Percentiles rank a stretch among this genome's conserved stretches.
phyloP scores from a whole-genome alignment of 2,329 filamentous ascomycete genomes.

The Fusarium sp. region DNA sequence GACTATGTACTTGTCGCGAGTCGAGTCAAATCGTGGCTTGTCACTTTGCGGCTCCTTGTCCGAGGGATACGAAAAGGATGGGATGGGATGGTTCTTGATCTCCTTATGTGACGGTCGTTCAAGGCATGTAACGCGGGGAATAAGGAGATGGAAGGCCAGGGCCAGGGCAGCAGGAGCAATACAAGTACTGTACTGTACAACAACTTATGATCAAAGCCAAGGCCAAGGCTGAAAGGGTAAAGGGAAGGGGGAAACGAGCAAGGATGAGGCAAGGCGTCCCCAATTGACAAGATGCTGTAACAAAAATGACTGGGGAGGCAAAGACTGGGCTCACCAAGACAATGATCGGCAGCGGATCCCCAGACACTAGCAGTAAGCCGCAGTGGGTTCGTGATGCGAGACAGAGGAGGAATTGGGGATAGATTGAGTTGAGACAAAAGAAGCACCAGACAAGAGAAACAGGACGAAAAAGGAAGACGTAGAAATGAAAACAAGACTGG shows the following conservation, averaged over 20 bases:
- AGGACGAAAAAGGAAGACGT: background rate
- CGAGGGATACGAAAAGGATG: constrained; percentile 1
- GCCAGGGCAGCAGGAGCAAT: background rate
- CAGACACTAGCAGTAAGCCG: constrained; percentile 35
- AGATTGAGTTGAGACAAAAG: constrained; percentile 21
- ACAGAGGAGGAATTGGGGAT: constrained; percentile 24
- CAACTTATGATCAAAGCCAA: constrained; percentile 35
- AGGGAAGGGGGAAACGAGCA: constrained; percentile 2
- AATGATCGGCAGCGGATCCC: constrained; percentile 46
- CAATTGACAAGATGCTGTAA: constrained; percentile 25
- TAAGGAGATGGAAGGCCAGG: constrained; percentile 22
- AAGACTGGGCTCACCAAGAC: constrained; percentile 47
- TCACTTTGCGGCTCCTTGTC: constrained; percentile 33
- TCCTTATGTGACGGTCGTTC: constrained; percentile 35
- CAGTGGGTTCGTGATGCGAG: constrained; percentile 25
- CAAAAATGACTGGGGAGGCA: constrained; percentile 30
- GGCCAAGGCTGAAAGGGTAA: constrained; percentile 27
- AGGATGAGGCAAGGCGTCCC: background rate
- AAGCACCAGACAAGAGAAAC: constrained; percentile 3
- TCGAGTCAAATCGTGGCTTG: constrained; percentile 23
- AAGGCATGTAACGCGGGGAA: constrained; percentile 39
- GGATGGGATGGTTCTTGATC: background rate
- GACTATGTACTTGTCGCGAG: constrained; percentile 13
- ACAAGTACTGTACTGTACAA: background rate
- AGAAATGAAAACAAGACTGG: background rate